Conservation (phyloP, 2,329 filamentous ascomycete species). For the Penicillium sp. region DNA sequence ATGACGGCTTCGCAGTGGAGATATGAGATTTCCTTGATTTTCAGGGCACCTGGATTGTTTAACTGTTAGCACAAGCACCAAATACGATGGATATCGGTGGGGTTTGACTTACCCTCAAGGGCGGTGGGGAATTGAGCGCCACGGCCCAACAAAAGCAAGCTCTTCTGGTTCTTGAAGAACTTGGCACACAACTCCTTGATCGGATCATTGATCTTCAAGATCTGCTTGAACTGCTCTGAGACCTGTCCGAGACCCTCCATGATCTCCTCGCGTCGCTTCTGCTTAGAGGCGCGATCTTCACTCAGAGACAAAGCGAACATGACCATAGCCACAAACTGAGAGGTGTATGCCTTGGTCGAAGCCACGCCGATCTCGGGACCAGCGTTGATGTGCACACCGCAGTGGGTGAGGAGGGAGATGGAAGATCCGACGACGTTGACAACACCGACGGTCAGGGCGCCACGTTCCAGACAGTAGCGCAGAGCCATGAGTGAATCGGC, state of each 20-base stretch:
- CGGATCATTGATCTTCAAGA: conserved; percentile 83
- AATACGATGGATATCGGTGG: too few species aligned
- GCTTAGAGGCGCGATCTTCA: conserved; percentile 95
- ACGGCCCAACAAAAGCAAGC: conserved; percentile 85
- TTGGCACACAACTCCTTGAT: conserved; percentile 94
- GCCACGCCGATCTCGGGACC: conserved; percentile 98
- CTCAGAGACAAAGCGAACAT: conserved; percentile 98
- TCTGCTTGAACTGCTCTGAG: conserved; percentile 86
- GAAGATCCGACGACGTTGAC: conserved; percentile 98
- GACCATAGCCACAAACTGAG: conserved; percentile 98
- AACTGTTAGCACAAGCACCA: conserved; percentile 13
- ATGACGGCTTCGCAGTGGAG: conserved; percentile 99
- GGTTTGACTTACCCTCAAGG: conserved; percentile 66
- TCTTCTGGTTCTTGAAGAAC: conserved; percentile 97
- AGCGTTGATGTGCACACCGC: conserved; percentile 99
- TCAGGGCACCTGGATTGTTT: conserved; percentile 66
- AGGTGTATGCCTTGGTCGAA: conserved; percentile 98
- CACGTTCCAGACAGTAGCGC: conserved; percentile 95
- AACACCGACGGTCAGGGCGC: conserved; percentile 93
- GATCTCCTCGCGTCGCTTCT: conserved; percentile 86
- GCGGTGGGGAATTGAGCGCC: conserved; percentile 94
- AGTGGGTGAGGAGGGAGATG: conserved; percentile 98
- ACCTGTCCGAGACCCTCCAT: conserved; percentile 88
- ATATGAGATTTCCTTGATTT: conserved; percentile 99
- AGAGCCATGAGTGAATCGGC: conserved; percentile 96